A percentile compares a stretch with the other conserved stretches of the same genome.
Conservation (phyloP, 148 eudicot genomes). For the Fagopyrum esculentum region DNA sequence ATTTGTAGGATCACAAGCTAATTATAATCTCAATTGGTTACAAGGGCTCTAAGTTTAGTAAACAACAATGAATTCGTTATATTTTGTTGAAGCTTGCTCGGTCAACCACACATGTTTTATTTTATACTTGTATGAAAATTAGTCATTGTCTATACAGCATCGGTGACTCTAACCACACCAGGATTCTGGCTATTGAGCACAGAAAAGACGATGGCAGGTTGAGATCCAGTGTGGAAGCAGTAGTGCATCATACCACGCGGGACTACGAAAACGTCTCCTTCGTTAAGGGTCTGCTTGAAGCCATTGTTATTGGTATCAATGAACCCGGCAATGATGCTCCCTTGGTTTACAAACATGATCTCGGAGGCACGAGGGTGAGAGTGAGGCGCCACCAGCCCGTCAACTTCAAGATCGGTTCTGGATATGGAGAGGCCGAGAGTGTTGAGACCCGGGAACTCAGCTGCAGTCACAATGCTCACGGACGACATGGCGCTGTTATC, state of each 20-base stretch:
- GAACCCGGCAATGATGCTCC: slow-evolving; percentile 60
- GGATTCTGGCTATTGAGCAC: slow-evolving; percentile 87
- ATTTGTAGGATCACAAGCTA: no score
- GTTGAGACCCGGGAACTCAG: slow-evolving; percentile 70
- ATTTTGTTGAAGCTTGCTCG: no score
- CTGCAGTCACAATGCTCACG: slow-evolving; percentile 45
- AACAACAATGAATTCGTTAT: no score
- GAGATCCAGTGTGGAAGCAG: slow-evolving; percentile 55
- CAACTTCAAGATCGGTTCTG: slow-evolving; percentile 62
- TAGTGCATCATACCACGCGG: slow-evolving; percentile 80
- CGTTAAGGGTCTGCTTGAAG: slow-evolving; percentile 44
- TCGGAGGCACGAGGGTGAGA: slow-evolving; percentile 87
- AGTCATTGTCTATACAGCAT: no score
- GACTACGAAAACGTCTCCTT: slow-evolving; percentile 78
- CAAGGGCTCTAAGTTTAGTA: no score
- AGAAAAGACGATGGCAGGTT: slow-evolving; percentile 41
- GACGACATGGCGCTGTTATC: slow-evolving; percentile 43
- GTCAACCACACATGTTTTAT: no score
- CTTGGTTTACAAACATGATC: slow-evolving; percentile 58
- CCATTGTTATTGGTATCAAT: slow-evolving; percentile 44
- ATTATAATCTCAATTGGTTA: no score
- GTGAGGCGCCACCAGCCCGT: slow-evolving; percentile 66
- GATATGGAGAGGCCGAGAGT: slow-evolving; percentile 66
- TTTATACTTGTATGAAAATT: no score
- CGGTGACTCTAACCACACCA: slow-evolving; percentile 45